Base-by-base conservation (phyloP, 768 basidiomycete species). In the Ramaria sp. region DNA sequence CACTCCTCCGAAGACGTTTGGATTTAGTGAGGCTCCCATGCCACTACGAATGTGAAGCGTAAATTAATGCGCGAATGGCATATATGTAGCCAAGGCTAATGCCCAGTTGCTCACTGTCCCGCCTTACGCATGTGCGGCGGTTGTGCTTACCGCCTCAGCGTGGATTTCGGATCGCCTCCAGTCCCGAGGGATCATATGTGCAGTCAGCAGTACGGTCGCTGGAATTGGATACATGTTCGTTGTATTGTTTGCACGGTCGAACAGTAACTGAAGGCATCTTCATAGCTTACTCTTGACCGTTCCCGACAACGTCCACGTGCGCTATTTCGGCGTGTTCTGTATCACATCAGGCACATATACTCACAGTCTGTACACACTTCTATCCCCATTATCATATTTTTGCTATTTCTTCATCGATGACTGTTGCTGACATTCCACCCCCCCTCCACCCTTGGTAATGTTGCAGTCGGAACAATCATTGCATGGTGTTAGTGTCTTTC, bases 51-150 rank as follows among this genome's bases (percentile, higher is more conserved):
- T 17, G 33, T 11, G 45, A 54, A 15, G 30, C 19, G 37, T 37
- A 13, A 27, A 22, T 31, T 2, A 17, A n/a, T 31, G 61, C 20
- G 37, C 10, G 27, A 27, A 27, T 30, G 12, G 41, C 51, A 57
- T 62, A 47, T 33, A 47, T 51, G 7, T 57, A 87, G 86, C 78
- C 31, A 76, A 79, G 59, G 84, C 86, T 13, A 67, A 74, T 34
- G 80, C 85, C 0, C 87, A 91, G 62, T 65, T 91, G 1, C 74
- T 88, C 51, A 88, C 88, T 0, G 87, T 91, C 4, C 88, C 88
- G 2, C 90, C 90, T 3, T 91, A 91, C 64, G 83, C 81, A 1
- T 81, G 84, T 19, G 79, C 83, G 1, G 79, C 86, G 1, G 70
- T 82, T 11, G 75, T 87, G n/a, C 72, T 89, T 34, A 71, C 81